Base-by-base conservation (phyloP, 2,329 filamentous ascomycete genomes). In the Sporothrix protearum region DNA sequence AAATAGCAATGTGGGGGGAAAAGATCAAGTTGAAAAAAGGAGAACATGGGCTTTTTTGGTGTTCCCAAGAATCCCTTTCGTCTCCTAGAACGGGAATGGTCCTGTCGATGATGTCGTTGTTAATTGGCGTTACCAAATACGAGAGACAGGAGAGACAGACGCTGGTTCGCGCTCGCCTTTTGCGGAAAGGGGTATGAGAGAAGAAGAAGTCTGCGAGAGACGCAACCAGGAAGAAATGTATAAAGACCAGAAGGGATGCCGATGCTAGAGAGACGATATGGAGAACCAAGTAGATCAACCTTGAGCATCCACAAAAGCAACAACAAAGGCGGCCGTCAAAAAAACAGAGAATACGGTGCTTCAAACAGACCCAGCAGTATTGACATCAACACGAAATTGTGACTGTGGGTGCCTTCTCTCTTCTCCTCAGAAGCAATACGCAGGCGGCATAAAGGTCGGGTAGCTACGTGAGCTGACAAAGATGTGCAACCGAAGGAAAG, bases 101-200 rank as follows among this genome's bases (percentile, higher is more conserved):
- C 66, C 28, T 68, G 36, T 69, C 30, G 36, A 66, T 66, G 61
- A 66, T 66, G 59, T 22, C 36, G 69, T 71, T 66, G 47, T 30
- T 68, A 25, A 57, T 70, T 70, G 68, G 68, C 69, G 69, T 71
- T 71, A 71, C 69, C 69, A 71, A 57, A 71, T 47, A 42, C 59
- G 59, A 71, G 59, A 70, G 59, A 71, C 59, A 71, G 45, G 64
- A 67, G 63, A 67, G 42, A 67, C 63, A 42, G 28, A 51, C 47
- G 57, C n/a, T 64, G 69, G 57, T 39, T 64, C 39, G 57, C 47
- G 69, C 30, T 49, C 39, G 2, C 45, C 4, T 63, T 64, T 47
- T 33, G 39, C 22, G 59, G 36, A 45, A 64, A 64, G 22, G 22
- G 59, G 33, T 3, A 16, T 4, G 22, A 64, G 22, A 28, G 33